phyloP scores from a whole-genome alignment of 257 asterid species.

The Nicotiana tomentosiformis region DNA sequence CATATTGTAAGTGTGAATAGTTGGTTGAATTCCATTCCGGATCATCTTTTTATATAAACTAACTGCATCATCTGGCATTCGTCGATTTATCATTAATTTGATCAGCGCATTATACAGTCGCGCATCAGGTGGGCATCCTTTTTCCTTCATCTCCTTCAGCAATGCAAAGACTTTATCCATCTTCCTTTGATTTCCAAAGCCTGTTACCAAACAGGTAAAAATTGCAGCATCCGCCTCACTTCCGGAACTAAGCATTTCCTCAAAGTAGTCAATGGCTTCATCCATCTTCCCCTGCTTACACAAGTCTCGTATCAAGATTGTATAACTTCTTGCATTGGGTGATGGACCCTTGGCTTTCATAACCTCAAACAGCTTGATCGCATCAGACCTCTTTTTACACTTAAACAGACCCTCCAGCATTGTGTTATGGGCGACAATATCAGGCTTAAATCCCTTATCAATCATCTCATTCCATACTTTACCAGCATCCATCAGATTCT shows the following conservation, averaged over 20 bases:
- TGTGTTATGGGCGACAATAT: slow-evolving; percentile 65
- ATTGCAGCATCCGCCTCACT: slow-evolving; percentile 61
- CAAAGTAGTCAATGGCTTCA: slow-evolving; percentile 51
- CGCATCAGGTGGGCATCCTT: slow-evolving; percentile 69
- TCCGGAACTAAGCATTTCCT: slow-evolving; percentile 56
- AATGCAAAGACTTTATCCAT: slow-evolving; percentile 60
- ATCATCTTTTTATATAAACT: slow-evolving; percentile 77
- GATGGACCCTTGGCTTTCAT: slow-evolving; percentile 74
- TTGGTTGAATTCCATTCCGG: slow-evolving; percentile 43
- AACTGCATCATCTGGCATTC: slow-evolving; percentile 75
- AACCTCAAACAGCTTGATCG: slow-evolving; percentile 62
- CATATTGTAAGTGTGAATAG: slow-evolving; percentile 80
- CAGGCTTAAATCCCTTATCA: slow-evolving; percentile 73
- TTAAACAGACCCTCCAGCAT: slow-evolving; percentile 80
- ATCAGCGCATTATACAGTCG: slow-evolving; percentile 63
- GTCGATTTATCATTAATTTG: slow-evolving; percentile 60
- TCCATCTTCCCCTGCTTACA: slow-evolving; percentile 59
- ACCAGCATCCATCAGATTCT: slow-evolving; percentile 82
- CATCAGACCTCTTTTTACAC: slow-evolving; percentile 52
- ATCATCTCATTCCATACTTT: slow-evolving; percentile 83
- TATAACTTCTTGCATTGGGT: slow-evolving; percentile 68
- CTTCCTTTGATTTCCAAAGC: slow-evolving; percentile 62
- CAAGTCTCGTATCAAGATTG: slow-evolving; percentile 52
- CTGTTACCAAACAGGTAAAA: slow-evolving; percentile 69
- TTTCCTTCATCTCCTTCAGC: slow-evolving; percentile 70